phyloP scores from a whole-genome alignment of 192 early-diverging fungal genomes.

The Coemansia sp. region DNA sequence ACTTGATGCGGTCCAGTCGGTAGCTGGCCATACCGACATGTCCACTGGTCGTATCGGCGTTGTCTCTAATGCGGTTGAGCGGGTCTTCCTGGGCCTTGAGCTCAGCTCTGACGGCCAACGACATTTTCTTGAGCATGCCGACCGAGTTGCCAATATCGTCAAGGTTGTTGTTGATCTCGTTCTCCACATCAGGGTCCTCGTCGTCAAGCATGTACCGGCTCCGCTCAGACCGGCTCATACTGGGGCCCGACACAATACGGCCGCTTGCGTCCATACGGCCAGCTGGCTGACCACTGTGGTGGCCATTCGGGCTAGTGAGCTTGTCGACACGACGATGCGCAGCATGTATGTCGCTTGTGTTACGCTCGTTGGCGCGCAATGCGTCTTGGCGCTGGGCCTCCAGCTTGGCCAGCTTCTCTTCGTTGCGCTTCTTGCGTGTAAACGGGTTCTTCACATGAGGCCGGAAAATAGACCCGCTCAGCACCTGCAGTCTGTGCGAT shows the following conservation, averaged over 20 bases:
- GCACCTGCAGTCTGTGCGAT: constrained; percentile 43
- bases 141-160: constrained; percentile 58
- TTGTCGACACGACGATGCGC: constrained; percentile 60
- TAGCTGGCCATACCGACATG: constrained; percentile 46
- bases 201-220: constrained; percentile 67
- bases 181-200: constrained; percentile 66
- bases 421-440: constrained; percentile 59
- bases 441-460: constrained; percentile 70
- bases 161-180: constrained; percentile 70
- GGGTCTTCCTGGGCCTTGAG: constrained; percentile 63
- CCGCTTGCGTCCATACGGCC: constrained; percentile 51
- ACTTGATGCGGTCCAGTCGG: constrained; percentile 44
- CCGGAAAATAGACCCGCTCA: constrained; percentile 76
- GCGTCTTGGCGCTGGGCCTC: constrained; percentile 31
- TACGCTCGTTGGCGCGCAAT: constrained; percentile 51
- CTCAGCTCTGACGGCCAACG: constrained; percentile 60
- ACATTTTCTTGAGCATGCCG: constrained; percentile 60
- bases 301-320: constrained; percentile 30
- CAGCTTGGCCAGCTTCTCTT: constrained; percentile 59
- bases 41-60: constrained; percentile 54
- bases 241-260: constrained; percentile 37
- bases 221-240: constrained; percentile 51
- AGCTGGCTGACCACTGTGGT: constrained; percentile 12
- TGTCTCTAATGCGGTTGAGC: constrained; percentile 51
- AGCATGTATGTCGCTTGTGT: constrained; percentile 57